A percentile compares a stretch with the other conserved stretches of the same genome.
phyloP scores from a whole-genome alignment of 805 yeast genomes.

The Zygosaccharomyces siamensis region DNA sequence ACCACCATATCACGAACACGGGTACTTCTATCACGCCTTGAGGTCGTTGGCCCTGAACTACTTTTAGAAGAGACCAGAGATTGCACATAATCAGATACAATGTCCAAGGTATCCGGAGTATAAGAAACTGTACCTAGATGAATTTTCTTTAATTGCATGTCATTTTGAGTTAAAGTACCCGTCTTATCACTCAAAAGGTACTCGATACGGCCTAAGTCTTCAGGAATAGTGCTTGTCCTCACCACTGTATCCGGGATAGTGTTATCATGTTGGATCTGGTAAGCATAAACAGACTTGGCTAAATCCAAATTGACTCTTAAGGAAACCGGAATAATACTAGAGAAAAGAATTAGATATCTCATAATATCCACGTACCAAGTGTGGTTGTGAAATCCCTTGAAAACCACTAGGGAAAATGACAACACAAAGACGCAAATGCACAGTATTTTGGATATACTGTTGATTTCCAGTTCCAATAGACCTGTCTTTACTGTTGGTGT shows the following conservation, averaged over 20 bases:
- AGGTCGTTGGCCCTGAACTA: slow-evolving; percentile 20
- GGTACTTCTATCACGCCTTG: slow-evolving; percentile 65
- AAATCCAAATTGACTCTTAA: slow-evolving; percentile 89
- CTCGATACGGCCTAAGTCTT: slow-evolving; percentile 93
- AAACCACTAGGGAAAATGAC: slow-evolving; percentile 70
- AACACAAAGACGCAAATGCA: slow-evolving; percentile 81
- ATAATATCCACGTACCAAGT: slow-evolving; percentile 89
- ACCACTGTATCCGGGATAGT: slow-evolving; percentile 84
- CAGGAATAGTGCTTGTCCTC: slow-evolving; percentile 96
- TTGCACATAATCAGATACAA: slow-evolving; percentile 65
- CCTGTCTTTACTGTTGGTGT: slow-evolving; percentile 85
- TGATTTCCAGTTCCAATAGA: slow-evolving; percentile 83
- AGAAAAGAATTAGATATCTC: slow-evolving; percentile 85
- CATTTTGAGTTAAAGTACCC: slow-evolving; percentile 96
- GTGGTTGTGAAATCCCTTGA: slow-evolving; percentile 61
- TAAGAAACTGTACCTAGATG: slow-evolving; percentile 92
- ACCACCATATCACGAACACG: slow-evolving; percentile 75
- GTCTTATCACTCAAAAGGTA: slow-evolving; percentile 91
- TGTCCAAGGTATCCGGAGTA: slow-evolving; percentile 87
- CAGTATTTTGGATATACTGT: slow-evolving; percentile 77
- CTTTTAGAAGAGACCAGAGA: slow-evolving; percentile 22
- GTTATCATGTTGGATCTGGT: slow-evolving; percentile 85
- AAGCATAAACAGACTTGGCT: slow-evolving; percentile 93
- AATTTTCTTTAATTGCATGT: slow-evolving; percentile 91
- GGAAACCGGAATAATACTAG: slow-evolving; percentile 94